Base-by-base conservation (phyloP, 225 moss, liverwort and hornwort species). In the Bryum argenteum region DNA sequence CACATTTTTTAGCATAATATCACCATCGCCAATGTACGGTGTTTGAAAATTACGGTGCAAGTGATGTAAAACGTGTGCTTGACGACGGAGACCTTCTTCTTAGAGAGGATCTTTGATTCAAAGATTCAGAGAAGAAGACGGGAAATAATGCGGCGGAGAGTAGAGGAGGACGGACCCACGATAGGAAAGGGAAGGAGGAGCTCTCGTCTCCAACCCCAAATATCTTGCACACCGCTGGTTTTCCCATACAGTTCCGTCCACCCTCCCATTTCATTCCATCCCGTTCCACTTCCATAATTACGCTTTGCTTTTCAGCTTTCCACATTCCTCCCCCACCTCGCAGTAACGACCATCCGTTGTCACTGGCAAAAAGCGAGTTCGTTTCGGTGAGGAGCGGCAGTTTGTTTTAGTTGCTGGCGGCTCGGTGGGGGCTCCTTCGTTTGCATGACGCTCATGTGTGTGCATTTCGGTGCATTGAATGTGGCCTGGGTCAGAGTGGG, bases 191-290 rank as follows among this genome's bases (percentile, higher is more conserved):
- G 44, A 45, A 54, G 62, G 69, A 69, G 62, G 75, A 69, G 75
- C 68, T 28, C 38, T 45, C 8, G 41, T 3, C 53, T 24, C 26
- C 43, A 43, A 9, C 14, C 69, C 75, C 17, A 54, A 17, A 62
- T n/a, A 37, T 63, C 45, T 63, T 69, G 68, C 43, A 16, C 43
- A 5, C 61, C 61, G 20, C 17, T 61, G 61, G 43, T 68, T 76
- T 54, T 15, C 10, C 48, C 20, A 20, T 20, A 2, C 16, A 43
- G 53, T 52, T 54, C 60, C 47, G 13, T 16, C 47, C 47, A 4
- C 5, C 47, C 47, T 13, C 13, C 47, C 47, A 13, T 47, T 47
- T 12, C 16, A 26, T 3, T 12, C 13, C 11, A 4, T 48, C 17
- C 48, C 17, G n/a, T 17, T 48, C 16, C 48, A 17, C 8, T 17